phyloP scores from a whole-genome alignment of 805 yeast genomes.

The Danielozyma ontarioensis region DNA sequence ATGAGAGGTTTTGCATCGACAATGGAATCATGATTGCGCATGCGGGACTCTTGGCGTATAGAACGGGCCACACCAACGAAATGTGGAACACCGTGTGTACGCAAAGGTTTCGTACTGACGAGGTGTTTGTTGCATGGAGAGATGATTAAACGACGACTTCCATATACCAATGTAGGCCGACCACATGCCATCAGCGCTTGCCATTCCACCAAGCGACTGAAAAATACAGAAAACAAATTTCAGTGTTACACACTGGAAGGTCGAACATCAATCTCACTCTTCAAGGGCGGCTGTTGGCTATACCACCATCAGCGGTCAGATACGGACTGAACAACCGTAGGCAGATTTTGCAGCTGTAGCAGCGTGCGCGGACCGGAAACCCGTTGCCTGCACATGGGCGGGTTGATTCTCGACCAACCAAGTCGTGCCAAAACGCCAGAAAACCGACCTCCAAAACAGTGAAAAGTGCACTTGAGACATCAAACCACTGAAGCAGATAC shows the following conservation, averaged over 20 bases:
- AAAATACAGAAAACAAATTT: too few relatives aligned
- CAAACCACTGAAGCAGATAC: too few relatives aligned
- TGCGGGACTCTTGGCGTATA: conserved; percentile 82
- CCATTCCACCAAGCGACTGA: too few relatives aligned
- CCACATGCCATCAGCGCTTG: too few relatives aligned
- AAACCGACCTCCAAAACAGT: not conserved
- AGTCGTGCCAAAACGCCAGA: too few relatives aligned
- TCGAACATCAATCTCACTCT: not conserved
- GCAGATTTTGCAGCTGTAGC: not conserved
- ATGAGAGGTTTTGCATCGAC: conserved; percentile 94
- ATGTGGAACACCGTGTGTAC: conserved; percentile 78
- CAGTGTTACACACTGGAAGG: too few relatives aligned
- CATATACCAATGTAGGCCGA: conserved; percentile 2
- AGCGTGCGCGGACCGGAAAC: not conserved
- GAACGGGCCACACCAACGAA: conserved; percentile 68
- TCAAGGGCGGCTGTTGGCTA: not conserved
- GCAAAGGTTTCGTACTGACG: conserved; percentile 92
- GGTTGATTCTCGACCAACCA: not conserved
- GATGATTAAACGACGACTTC: conserved; percentile 36
- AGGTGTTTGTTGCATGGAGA: conserved; percentile 87
- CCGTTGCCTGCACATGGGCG: too few relatives aligned
- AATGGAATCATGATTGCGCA: conserved; percentile 99
- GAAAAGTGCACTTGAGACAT: too few relatives aligned
- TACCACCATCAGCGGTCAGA: not conserved
- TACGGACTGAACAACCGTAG: not conserved